Evolutionary conservation across 192 early-diverging fungal species (phyloP).

Genomic region (Backusella tarrabulga): DNA sequence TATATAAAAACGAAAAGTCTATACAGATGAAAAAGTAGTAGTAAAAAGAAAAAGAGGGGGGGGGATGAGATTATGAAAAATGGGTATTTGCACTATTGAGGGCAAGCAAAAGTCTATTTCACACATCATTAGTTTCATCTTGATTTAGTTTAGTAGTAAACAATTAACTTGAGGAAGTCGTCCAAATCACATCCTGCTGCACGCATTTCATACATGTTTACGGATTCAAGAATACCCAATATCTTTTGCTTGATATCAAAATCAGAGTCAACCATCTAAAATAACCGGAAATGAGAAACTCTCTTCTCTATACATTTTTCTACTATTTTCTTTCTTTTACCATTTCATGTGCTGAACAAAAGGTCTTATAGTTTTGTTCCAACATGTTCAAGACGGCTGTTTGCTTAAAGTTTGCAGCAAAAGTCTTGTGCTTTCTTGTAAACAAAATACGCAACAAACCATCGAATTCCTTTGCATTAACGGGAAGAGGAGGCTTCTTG

Average conservation of each 20-base stretch:
- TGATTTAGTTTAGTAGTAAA: not conserved
- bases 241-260: constrained; percentile 87
- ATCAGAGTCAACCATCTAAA: constrained; percentile 71
- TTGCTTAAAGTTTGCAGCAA: constrained; percentile 91
- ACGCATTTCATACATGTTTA: constrained; percentile 69
- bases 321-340: constrained; percentile 33
- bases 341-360: constrained; percentile 75
- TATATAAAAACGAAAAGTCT: not conserved
- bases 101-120: constrained; percentile 35
- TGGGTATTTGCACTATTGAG: constrained; percentile 93
- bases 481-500: constrained; percentile 87
- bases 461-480: constrained; percentile 97
- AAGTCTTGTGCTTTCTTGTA: constrained; percentile 86
- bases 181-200: constrained; percentile 92
- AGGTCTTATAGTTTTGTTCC: constrained; percentile 96
- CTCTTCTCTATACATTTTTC: not conserved
- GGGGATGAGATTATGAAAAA: constrained; percentile 62
- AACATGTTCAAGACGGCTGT: constrained; percentile 84
- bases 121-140: not conserved
- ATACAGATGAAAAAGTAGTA: not conserved
- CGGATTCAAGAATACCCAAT: constrained; percentile 65
- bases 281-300: not conserved
- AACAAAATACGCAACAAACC: constrained; percentile 93
- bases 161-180: constrained; percentile 79
- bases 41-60: not conserved